Conservation (phyloP, 768 basidiomycete species). For the Saitozyma podzolica region DNA sequence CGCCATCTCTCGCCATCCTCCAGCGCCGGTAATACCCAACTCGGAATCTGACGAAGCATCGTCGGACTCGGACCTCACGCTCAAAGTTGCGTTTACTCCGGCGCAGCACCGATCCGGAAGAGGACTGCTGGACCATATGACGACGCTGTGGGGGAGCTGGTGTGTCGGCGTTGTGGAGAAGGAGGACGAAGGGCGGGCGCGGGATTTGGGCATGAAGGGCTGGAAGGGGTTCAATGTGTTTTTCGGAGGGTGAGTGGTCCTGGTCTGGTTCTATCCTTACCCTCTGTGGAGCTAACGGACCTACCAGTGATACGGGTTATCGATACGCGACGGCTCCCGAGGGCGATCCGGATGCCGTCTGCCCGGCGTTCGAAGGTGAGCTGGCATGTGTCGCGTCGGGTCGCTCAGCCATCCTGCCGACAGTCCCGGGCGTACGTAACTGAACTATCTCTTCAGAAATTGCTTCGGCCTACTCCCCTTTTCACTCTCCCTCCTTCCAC, state of each 20-base stretch:
- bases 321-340: constrained; percentile 48
- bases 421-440: neutral
- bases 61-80: constrained; percentile 20
- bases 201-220: neutral
- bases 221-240: constrained; percentile 35
- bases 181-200: neutral
- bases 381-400: neutral
- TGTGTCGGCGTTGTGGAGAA: constrained; percentile 40
- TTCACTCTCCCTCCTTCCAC: constrained; percentile 42
- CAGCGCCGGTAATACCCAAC: neutral
- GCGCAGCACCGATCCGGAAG: constrained; percentile 51
- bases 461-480: constrained; percentile 41
- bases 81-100: constrained; percentile 50
- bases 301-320: constrained; percentile 48
- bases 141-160: constrained; percentile 51
- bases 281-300: neutral
- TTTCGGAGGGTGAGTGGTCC: constrained; percentile 47
- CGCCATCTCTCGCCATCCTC: constrained; percentile 4
- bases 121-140: constrained; percentile 50
- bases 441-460: constrained; percentile 33
- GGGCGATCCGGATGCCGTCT: constrained; percentile 39
- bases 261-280: neutral
- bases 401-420: neutral
- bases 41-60: neutral
- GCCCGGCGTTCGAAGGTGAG: constrained; percentile 50